A percentile compares a stretch with the other conserved stretches of the same genome.
Evolutionary conservation across 164 flowering plant species (phyloP).

Genomic region (Chimonanthus salicifolius): DNA sequence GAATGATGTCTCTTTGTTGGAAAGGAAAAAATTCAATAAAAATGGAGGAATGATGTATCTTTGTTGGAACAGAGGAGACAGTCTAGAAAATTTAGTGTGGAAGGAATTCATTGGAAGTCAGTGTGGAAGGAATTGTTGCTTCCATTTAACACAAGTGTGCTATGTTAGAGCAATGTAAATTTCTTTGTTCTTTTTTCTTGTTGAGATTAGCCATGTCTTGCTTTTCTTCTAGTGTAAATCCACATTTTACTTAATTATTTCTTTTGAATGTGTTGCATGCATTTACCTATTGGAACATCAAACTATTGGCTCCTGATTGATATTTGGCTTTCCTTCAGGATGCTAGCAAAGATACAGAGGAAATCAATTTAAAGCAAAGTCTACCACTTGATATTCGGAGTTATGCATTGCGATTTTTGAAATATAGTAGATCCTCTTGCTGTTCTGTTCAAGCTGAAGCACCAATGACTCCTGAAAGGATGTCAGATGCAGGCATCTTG

Average conservation of each 20-base stretch:
- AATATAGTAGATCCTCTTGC: slow-evolving; percentile 31
- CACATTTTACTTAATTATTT: background rate
- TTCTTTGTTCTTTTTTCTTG: background rate
- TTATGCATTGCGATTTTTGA: slow-evolving; percentile 79
- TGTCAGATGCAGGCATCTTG: slow-evolving; percentile 38
- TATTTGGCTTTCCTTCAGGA: slow-evolving; percentile 32
- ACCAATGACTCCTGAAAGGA: slow-evolving; percentile 56
- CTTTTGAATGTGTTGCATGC: background rate
- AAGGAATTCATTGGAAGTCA: background rate
- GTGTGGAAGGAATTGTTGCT: background rate
- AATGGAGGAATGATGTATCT: background rate
- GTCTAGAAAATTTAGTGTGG: background rate
- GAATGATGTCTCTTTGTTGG: background rate
- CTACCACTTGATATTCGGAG: slow-evolving; percentile 31
- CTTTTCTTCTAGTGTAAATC: too few relatives aligned
- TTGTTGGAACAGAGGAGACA: background rate
- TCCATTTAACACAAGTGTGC: too few relatives aligned
- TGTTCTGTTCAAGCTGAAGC: slow-evolving; percentile 45
- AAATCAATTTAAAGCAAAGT: slow-evolving; percentile 19
- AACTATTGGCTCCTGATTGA: background rate
- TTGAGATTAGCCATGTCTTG: background rate
- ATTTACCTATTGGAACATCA: background rate
- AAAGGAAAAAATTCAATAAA: too few relatives aligned
- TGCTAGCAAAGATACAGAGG: slow-evolving; percentile 20
- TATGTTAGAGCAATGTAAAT: too few relatives aligned